Evolutionary conservation across 1,139 yeast species (phyloP).

Genomic region (Zygosaccharomyces pseudobailii): DNA sequence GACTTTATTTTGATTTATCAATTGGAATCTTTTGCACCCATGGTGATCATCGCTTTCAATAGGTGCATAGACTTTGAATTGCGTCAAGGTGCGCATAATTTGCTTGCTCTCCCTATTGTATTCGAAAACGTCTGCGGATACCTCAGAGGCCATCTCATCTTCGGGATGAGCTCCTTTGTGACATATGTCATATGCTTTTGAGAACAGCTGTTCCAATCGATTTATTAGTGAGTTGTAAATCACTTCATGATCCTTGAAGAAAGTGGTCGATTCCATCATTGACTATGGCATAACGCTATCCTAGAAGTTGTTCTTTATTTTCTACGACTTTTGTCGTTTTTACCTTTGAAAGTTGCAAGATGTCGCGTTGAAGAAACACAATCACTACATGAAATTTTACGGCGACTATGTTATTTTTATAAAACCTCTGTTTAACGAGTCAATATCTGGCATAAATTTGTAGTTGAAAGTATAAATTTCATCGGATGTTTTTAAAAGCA

Average conservation of each 20-base stretch:
- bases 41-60: not conserved
- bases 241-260: not conserved
- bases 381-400: not conserved
- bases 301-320: not conserved
- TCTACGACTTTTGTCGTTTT: not conserved
- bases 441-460: not conserved
- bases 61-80: not conserved
- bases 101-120: not conserved
- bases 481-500: conserved; percentile 1
- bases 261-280: not conserved
- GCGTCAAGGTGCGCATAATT: conserved; percentile 1
- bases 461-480: conserved; percentile 6
- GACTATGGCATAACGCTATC: not conserved
- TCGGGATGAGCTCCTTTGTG: not conserved
- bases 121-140: not conserved
- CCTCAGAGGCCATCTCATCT: not conserved
- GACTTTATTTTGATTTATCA: not conserved
- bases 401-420: not conserved
- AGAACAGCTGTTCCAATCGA: not conserved
- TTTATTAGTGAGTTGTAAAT: not conserved
- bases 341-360: not conserved
- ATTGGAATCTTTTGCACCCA: conserved; percentile 1
- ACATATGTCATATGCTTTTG: not conserved
- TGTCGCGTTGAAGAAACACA: not conserved
- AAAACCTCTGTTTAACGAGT: not conserved